Base-by-base conservation (phyloP, 2,329 filamentous ascomycete genomes). In the Curvularia spicifera region DNA sequence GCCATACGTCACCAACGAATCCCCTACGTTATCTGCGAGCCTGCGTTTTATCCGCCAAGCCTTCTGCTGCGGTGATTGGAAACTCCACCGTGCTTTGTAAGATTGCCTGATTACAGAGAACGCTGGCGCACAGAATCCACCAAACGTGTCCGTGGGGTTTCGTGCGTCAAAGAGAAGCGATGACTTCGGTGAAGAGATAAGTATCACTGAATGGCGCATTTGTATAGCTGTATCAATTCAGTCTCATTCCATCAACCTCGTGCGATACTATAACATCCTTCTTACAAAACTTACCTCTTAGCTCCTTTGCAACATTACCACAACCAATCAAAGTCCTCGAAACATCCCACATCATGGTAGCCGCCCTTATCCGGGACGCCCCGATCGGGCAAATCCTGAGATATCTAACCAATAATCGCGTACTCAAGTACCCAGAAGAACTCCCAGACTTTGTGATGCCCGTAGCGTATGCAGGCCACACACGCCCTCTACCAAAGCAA, bases 401-500 rank as follows among this genome's bases (percentile, higher is more conserved):
- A 65, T 84, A 79, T 65, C 49, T 82, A 53, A 85, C 85, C 2
- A 73, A 75, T 31, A 86, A 85, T 68, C 79, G 75, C 42, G 69
- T 83, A 43, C 77, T 89, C 12, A 79, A 81, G 57, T 88, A 88
- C 59, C 85, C 85, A 15, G 86, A 88, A 76, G 87, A 89, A 61
- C 77, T 77, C 58, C 64, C 81, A 22, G 84, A 78, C 64, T 89
- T 87, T 64, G 68, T 81, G 56, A 76, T 84, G 4, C 86, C 85
- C 2, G 60, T 64, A 46, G 65, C 68, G 29, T 83, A 83, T 61
- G 72, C 68, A 7, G 64, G 70, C 1, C 62, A 69, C 9, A 47
- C 48, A 29, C 54, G 56, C 4, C 48, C 54, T 2, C 33, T 56
- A 7, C 54, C 60, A 10, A 66, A 63, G 15, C 59, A 63, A 15